These are phyloP conservation scores for Exophiala oligosperma DNA, from an alignment of 2,329 filamentous ascomycete species.

Conservation along the genomic window DNA sequence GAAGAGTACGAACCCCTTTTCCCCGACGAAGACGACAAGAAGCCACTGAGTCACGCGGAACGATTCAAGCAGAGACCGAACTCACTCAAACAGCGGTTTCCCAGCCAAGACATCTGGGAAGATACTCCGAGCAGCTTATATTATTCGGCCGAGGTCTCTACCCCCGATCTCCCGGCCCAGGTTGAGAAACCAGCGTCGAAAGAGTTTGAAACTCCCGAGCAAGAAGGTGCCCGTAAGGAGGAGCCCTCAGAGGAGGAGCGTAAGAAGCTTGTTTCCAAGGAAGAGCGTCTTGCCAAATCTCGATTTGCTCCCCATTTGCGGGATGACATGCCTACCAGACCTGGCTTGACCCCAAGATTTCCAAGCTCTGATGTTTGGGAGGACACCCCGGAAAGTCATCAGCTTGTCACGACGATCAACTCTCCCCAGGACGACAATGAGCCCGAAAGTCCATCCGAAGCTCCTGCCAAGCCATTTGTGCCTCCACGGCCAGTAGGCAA, in stretches of 20 bases:
- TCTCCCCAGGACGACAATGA: conserved; percentile 53
- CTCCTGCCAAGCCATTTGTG: conserved; percentile 31
- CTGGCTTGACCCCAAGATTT: conserved; percentile 68
- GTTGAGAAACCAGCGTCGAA: conserved; percentile 35
- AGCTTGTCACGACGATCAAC: conserved; percentile 73
- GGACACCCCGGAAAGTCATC: conserved; percentile 80
- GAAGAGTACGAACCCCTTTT: conserved; percentile 96
- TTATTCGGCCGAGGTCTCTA: conserved; percentile 75
- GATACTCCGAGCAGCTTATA: conserved; percentile 86
- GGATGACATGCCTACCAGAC: conserved; percentile 50
- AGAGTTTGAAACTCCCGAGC: conserved; percentile 45
- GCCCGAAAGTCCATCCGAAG: conserved; percentile 38
- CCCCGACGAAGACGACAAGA: conserved; percentile 69
- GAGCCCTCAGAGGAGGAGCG: conserved; percentile 42
- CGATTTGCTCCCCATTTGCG: conserved; percentile 50
- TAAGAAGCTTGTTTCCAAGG: conserved; percentile 39
- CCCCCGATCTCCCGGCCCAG: conserved; percentile 62
- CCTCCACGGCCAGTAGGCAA: conserved; percentile 32
- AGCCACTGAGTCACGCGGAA: conserved; percentile 53
- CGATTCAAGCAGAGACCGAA: conserved; percentile 57
- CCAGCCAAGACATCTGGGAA: conserved; percentile 96
- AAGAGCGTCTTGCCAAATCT: conserved; percentile 33
- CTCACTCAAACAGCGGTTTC: conserved; percentile 69
- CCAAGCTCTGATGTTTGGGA: conserved; percentile 95
- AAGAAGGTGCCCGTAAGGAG: conserved; percentile 47